phyloP scores from a whole-genome alignment of 441 rosid genomes.

The Euphorbia celastroides region DNA sequence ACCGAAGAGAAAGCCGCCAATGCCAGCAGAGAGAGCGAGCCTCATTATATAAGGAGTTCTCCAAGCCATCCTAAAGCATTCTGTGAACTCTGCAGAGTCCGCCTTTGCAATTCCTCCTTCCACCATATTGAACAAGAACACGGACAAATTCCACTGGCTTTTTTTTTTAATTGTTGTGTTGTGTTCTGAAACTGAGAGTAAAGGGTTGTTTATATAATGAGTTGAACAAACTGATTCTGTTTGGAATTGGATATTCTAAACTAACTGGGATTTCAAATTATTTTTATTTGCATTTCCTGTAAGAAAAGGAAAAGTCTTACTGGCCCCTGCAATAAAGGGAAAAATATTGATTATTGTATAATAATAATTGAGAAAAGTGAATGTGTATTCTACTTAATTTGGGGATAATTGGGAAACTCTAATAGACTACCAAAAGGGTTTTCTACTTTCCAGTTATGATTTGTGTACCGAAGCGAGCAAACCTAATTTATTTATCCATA shows the following conservation, averaged over 20 bases:
- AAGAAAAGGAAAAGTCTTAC: background rate
- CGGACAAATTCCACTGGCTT: background rate
- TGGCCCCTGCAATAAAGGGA: background rate
- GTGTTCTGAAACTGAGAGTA: background rate
- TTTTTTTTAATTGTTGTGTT: background rate
- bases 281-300: background rate
- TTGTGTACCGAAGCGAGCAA: background rate
- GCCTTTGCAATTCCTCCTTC: slow-evolving; percentile 53
- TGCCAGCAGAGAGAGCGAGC: slow-evolving; percentile 84
- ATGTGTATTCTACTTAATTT: background rate
- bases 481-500: background rate
- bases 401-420: background rate
- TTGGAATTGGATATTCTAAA: background rate
- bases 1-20: slow-evolving; percentile 86
- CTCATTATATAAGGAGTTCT: slow-evolving; percentile 70
- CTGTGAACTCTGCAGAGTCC: slow-evolving; percentile 57
- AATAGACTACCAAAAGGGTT: background rate
- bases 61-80: slow-evolving; percentile 66
- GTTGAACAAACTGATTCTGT: background rate
- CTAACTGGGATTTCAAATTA: too few relatives aligned
- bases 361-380: background rate
- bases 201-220: background rate
- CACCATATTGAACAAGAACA: slow-evolving; percentile 32
- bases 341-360: background rate
- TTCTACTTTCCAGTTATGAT: background rate